Conservation (phyloP, 108 stramenopile species). For the Schizochytrium sp. region DNA sequence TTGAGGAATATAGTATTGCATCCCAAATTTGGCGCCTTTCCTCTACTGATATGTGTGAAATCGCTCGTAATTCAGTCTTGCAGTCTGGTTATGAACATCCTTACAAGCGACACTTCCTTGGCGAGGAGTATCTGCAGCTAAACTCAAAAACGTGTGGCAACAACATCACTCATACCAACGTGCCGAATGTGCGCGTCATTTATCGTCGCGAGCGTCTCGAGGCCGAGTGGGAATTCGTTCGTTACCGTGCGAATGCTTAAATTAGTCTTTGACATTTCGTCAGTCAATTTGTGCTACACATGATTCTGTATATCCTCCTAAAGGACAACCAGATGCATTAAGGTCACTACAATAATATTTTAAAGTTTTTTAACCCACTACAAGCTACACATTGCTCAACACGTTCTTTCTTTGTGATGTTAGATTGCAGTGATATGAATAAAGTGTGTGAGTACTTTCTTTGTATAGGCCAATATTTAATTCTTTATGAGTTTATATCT, state of each 20-base stretch:
- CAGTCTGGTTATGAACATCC: constrained; percentile 94
- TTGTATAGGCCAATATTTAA: too few relatives aligned
- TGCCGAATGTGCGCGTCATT: constrained; percentile 73
- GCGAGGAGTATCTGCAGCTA: constrained; percentile 81
- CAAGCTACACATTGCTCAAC: too few relatives aligned
- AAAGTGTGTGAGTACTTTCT: too few relatives aligned
- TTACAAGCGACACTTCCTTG: constrained; percentile 94
- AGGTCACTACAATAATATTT: too few relatives aligned
- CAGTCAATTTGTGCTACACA: too few relatives aligned
- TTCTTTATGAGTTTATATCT: too few relatives aligned
- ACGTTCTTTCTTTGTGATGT: too few relatives aligned
- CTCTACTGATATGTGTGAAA: constrained; percentile 96
- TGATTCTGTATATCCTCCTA: too few relatives aligned
- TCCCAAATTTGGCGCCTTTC: constrained; percentile 94
- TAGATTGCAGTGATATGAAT: too few relatives aligned
- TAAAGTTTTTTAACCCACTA: too few relatives aligned
- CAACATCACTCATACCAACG: constrained; percentile 77
- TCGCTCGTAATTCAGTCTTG: constrained; percentile 93
- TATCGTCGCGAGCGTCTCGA: constrained; percentile 73
- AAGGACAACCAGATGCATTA: too few relatives aligned
- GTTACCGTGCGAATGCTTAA: not conserved
- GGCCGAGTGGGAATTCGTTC: constrained; percentile 57
- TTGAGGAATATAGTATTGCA: constrained; percentile 97
- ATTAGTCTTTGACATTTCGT: not conserved
- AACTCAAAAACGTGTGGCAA: constrained; percentile 61